Base-by-base conservation (phyloP, 257 asterid genomes). In the Petunia axillaris region DNA sequence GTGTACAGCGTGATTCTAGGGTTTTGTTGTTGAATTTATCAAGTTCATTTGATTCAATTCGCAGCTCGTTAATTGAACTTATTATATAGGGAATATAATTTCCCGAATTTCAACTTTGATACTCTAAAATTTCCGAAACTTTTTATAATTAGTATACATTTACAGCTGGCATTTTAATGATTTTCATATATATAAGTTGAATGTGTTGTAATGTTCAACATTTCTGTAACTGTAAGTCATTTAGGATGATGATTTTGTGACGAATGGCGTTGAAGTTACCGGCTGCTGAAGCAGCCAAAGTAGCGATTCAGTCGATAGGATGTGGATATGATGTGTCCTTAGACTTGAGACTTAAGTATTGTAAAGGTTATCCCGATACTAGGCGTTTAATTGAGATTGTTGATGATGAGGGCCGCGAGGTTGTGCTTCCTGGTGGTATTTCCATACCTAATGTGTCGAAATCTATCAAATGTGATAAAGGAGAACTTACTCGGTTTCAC, bases 401-500 rank as follows among this genome's bases (percentile, higher is more conserved):
- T 85, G 98, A 88, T 84, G 93, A 85, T 74, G 90, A 84, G 76
- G 91, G 92, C 54, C 90, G 90, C 73, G 96, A 92, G 82, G 84
- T 96, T 88, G 93, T 93, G 77, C 97, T 96, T 80, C 97, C 97
- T 0, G 97, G 94, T 82, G 98, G 99, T 80, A 85, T 88, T 48
- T 80, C 88, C 14, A 88, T 95, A 46, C 90, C 90, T 50, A 86
- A 88, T 53, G 97, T 95, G 79, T 88, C 99, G 4, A 95, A 89
- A 58, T 89, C 89, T n/a, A 93, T 95, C 74, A 95, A 95, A 84
- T 92, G 99, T 57, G 99, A 95, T 85, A 95, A 95, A 86, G 99
- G 99, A 81, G 99, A 95, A 85, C 90, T 93, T 55, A 95, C 94
- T 0, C 83, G 99, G 82, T 95, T 93, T 85, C 93, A 97, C 9